Evolutionary conservation across 2,329 filamentous ascomycete species (phyloP), one percentile per base, ranked within the genome.

Genomic region (Metarhizium robertsii): DNA sequence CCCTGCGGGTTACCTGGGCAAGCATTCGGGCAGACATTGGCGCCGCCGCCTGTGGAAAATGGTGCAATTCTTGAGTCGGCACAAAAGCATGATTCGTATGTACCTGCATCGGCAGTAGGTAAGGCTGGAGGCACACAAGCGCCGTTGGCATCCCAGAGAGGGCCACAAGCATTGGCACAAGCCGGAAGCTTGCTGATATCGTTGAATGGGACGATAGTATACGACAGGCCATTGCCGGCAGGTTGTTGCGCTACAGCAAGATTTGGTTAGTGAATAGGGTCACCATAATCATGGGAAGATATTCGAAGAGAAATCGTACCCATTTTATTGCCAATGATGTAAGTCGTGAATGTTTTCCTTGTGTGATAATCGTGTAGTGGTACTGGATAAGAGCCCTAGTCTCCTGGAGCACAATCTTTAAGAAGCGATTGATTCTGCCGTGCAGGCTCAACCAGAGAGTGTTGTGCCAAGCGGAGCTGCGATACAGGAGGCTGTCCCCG

Each of bases 81-180:
- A 73, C 90, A 95, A 73, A 95, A 91, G 71, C 90, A 95, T 40
- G 77, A 75, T 53, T 82, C 75, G 67, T 87, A 89, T 47, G 75
- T 79, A 20, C 69, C 64, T 45, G 78, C 67, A 50, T 77, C 75
- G 52, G 77, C 75, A 6, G 71, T 68, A 5, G 78, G 68, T 3
- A 70, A 75, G 29, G 72, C 76, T 4, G 79, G 80, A 3, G 86
- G 85, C 1, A 86, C 78, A 69, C 90, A 95, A 58, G 76, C 82
- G 49, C 79, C 79, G 65, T 91, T 88, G 56, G 87, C 89, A 69
- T 88, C 80, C 66, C 79, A 83, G 48, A 90, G 80, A 32, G 74
- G 67, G 47, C 78, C 76, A 65, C 87, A 90, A 50, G 66, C 59
- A 25, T 73, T 67, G 10, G 82, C 86, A 64, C 87, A 90, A 30